Percentiles rank a stretch among this genome's conserved stretches.
Evolutionary conservation across 2,329 filamentous ascomycete species (phyloP).

Genomic region (Tolypocladium inflatum): DNA sequence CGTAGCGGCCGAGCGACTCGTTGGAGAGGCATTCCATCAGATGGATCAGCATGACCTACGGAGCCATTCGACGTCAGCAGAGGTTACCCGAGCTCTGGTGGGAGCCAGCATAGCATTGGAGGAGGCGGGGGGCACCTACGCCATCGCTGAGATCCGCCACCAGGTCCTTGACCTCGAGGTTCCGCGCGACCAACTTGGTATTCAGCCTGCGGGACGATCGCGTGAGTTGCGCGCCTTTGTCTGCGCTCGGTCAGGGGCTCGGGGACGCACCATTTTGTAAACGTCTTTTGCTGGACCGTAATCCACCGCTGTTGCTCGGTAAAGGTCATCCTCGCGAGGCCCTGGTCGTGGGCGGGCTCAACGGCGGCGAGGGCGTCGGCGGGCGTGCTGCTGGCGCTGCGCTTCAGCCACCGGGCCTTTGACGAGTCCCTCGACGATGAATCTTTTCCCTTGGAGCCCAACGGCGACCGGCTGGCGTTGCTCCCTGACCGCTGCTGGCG

Average conservation of each 20-base stretch:
- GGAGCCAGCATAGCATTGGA: background rate
- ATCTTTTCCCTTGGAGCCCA: slow-evolving; percentile 6
- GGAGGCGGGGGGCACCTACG: slow-evolving; percentile 43
- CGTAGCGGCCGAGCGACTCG: slow-evolving; percentile 93
- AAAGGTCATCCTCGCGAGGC: slow-evolving; percentile 51
- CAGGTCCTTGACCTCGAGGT: slow-evolving; percentile 76
- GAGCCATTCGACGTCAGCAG: background rate
- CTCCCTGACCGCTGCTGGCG: slow-evolving; percentile 35
- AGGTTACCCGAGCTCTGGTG: no score
- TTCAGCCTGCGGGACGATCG: slow-evolving; percentile 61
- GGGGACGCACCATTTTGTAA: slow-evolving; percentile 70
- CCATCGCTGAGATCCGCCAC: slow-evolving; percentile 88
- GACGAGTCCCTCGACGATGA: slow-evolving; percentile 13
- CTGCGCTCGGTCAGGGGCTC: background rate
- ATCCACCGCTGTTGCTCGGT: slow-evolving; percentile 59
- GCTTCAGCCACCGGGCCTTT: slow-evolving; percentile 18
- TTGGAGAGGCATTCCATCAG: slow-evolving; percentile 91
- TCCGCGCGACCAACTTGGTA: slow-evolving; percentile 75
- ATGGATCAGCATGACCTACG: slow-evolving; percentile 85
- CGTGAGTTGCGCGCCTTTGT: background rate
- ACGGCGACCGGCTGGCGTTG: slow-evolving; percentile 15
- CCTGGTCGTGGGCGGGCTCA: slow-evolving; percentile 40
- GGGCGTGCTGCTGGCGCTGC: slow-evolving; percentile 22
- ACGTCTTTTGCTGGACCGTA: slow-evolving; percentile 94
- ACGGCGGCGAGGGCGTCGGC: slow-evolving; percentile 30